Evolutionary conservation across 768 basidiomycete genomes (phyloP), one percentile per base, ranked within the genome.

Genomic region (Bullera alba): DNA sequence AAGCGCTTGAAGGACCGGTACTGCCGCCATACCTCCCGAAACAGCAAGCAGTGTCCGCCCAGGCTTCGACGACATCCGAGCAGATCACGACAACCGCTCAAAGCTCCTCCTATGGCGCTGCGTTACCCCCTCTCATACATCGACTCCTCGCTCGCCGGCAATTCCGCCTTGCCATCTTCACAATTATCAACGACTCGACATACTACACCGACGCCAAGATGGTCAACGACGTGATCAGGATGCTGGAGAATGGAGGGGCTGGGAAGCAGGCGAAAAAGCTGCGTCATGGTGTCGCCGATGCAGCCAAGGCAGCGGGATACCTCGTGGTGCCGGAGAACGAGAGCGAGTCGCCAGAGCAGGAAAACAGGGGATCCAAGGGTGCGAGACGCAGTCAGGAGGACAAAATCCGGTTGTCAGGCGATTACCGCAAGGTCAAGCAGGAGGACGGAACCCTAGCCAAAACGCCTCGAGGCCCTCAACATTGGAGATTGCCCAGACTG

Each of bases 191-290:
- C 4, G 58, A 51, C 7, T 60, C 63, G 2, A 53, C 57, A 37
- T 57, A 56, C 35, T 57, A 56, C 1, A 42, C 57, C 14, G 44
- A 63, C 25, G 46, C 14, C 3, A 6, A 23, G 5, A 16, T 68
- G 25, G 21, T 68, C 2, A n/a, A 46, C 7, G 32, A 34, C 8
- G 45, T 59, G 15, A 57, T 55, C 10, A 28, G 23, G n/a, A 39
- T 36, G 8, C 42, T 68, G 19, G 57, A 53, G 26, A 12, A 19
- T 1, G 29, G 47, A 26, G 63, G 60, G 2, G 57, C 66, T 7
- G 60, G 58, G 1, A 62, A 62, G 41, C 46, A 65, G 2, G 66
- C 63, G 2, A 45, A 35, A 17, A 41, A 52, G 15, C 44, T 68
- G 12, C 37, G 53, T 29, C 30, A 42, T 22, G 51, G 53, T 14